phyloP scores from a whole-genome alignment of 2,329 filamentous ascomycete genomes.

The Cladosporium sp. region DNA sequence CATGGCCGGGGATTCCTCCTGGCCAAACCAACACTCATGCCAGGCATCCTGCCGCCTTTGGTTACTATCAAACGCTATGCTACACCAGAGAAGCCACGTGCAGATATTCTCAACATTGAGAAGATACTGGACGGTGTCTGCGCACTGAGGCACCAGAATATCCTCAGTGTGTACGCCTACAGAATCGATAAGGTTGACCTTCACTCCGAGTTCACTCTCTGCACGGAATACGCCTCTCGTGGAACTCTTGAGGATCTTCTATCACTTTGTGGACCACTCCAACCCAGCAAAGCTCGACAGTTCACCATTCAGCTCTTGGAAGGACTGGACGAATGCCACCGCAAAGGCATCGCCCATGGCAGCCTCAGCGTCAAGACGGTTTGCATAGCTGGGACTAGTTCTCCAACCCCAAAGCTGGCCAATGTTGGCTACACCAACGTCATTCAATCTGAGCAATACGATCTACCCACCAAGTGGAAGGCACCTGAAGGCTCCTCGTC shows the following conservation, averaged over 20 bases:
- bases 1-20: conserved; percentile 24
- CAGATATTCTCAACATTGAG: conserved; percentile 34
- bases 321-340: conserved; percentile 82
- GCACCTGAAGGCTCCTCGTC: conserved; percentile 22
- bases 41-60: conserved; percentile 22
- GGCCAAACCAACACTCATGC: conserved; percentile 24
- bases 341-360: conserved; percentile 73
- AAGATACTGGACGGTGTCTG: conserved; percentile 67
- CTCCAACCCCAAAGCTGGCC: conserved; percentile 58
- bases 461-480: conserved; percentile 27
- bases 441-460: conserved; percentile 15
- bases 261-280: conserved; percentile 65
- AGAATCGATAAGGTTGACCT: conserved; percentile 29
- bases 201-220: conserved; percentile 15
- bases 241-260: conserved; percentile 81
- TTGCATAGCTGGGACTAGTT: conserved; percentile 22
- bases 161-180: conserved; percentile 76
- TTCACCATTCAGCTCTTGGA: conserved; percentile 94
- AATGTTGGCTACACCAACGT: conserved; percentile 63
- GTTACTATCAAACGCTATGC: conserved; percentile 32
- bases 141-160: conserved; percentile 70
- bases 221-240: conserved; percentile 72
- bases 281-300: conserved; percentile 73
- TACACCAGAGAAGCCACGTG: conserved; percentile 26
- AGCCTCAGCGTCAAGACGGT: conserved; percentile 27